Percentiles rank a stretch among this genome's conserved stretches.
Evolutionary conservation across 2,329 filamentous ascomycete species (phyloP).

Genomic region (Myriosclerotinia curreyana): DNA sequence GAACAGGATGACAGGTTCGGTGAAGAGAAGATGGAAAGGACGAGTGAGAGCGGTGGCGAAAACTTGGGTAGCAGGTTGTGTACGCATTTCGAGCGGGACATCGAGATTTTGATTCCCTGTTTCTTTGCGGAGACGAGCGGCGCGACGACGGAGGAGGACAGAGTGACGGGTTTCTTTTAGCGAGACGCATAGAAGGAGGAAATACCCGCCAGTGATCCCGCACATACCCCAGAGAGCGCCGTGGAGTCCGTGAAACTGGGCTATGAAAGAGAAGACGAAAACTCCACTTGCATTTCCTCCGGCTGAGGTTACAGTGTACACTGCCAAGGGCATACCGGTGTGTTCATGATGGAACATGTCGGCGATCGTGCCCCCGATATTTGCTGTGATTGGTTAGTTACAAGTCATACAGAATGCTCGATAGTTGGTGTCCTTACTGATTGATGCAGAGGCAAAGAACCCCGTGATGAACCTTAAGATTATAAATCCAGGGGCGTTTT

Average conservation of each 20-base stretch:
- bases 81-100: slow-evolving; percentile 43
- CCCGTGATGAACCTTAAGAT: slow-evolving; percentile 50
- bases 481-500: slow-evolving; percentile 46
- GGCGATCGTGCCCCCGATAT: slow-evolving; percentile 46
- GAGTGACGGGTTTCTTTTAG: slow-evolving; percentile 48
- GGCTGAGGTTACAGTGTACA: slow-evolving; percentile 14
- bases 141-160: slow-evolving; percentile 46
- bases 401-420: not conserved
- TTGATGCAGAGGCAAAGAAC: slow-evolving; percentile 42
- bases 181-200: slow-evolving; percentile 23
- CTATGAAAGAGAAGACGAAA: slow-evolving; percentile 26
- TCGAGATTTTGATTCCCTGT: slow-evolving; percentile 46
- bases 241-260: slow-evolving; percentile 17
- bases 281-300: slow-evolving; percentile 42
- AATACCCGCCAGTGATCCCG: slow-evolving; percentile 22
- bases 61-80: slow-evolving; percentile 46
- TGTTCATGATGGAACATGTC: slow-evolving; percentile 41
- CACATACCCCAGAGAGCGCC: slow-evolving; percentile 25
- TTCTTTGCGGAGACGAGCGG: slow-evolving; percentile 45
- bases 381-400: slow-evolving; percentile 12
- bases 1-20: slow-evolving; percentile 40
- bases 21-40: slow-evolving; percentile 43
- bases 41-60: slow-evolving; percentile 40
- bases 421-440: not conserved
- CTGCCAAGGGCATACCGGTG: slow-evolving; percentile 17